Evolutionary conservation across 495 filamentous ascomycete genomes (phyloP).

Genomic region (Penicillium salamii): DNA sequence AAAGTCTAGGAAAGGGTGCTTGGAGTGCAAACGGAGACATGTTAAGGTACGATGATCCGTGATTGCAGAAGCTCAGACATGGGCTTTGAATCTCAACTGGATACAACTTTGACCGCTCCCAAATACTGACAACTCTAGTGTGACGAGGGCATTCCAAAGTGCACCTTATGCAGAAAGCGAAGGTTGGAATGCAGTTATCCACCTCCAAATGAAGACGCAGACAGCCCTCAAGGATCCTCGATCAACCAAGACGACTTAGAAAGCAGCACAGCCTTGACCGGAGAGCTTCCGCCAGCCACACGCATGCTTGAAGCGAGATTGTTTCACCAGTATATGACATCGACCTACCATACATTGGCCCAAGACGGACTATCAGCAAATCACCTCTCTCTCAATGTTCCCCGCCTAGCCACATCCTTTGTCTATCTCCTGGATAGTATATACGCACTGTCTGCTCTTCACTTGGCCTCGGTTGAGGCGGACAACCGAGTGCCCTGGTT

Average conservation of each 20-base stretch:
- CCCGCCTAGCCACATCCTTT: slow-evolving; percentile 41
- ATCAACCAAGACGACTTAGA: slow-evolving; percentile 23
- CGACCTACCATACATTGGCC: slow-evolving; percentile 31
- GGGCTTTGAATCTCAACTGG: too few relatives aligned
- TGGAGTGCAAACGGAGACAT: slow-evolving; percentile 39
- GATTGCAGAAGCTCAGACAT: too few relatives aligned
- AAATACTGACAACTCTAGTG: slow-evolving; percentile 33
- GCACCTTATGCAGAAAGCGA: slow-evolving; percentile 36
- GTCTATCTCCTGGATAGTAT: slow-evolving; percentile 47
- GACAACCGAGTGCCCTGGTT: slow-evolving; percentile 30
- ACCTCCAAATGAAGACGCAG: slow-evolving; percentile 19
- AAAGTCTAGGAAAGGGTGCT: slow-evolving; percentile 39
- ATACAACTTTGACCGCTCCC: too few relatives aligned
- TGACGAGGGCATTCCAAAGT: slow-evolving; percentile 34
- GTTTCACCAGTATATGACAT: slow-evolving; percentile 38
- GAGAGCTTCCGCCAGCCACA: slow-evolving; percentile 15
- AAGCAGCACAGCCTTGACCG: slow-evolving; percentile 8
- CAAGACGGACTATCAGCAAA: slow-evolving; percentile 27
- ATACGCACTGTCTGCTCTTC: slow-evolving; percentile 45
- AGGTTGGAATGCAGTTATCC: slow-evolving; percentile 39
- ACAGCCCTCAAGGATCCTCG: slow-evolving; percentile 23
- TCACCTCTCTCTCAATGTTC: slow-evolving; percentile 43
- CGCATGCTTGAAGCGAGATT: slow-evolving; percentile 40
- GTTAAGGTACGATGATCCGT: slow-evolving; percentile 24
- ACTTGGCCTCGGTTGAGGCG: slow-evolving; percentile 38